Evolutionary conservation across 2,329 filamentous ascomycete genomes (phyloP), one percentile per base, ranked within the genome.

Genomic region (Botrytis fabae): DNA sequence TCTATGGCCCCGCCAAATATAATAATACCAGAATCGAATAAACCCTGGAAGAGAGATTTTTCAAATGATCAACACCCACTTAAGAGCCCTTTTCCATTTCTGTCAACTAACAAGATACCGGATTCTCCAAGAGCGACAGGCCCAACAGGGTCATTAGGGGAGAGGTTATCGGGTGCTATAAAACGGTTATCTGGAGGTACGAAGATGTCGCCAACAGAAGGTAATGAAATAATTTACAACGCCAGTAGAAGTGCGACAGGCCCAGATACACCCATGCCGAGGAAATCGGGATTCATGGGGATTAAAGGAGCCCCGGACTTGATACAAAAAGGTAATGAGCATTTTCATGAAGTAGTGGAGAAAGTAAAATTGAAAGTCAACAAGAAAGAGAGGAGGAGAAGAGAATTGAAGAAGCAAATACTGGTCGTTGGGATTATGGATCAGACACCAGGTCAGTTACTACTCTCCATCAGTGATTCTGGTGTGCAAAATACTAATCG

Each of bases 361-460:
- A 78, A 75, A 65, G 76, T 74, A 25, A 78, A 73, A 46, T 72
- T 74, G 59, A 77, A 63, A 35, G 70, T 77, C 20, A 70, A 68
- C 59, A 71, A 72, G 2, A 74, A 71, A 32, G 77, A 79, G 70
- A 76, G 69, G 72, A 75, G 75, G 62, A 77, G 76, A 57, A 73
- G 76, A 48, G 75, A 75, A 51, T 70, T 79, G 73, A 78, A 76
- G 75, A 76, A 76, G 72, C 75, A 75, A 38, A 79, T 79, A 72
- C 71, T 75, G 8, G 71, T 78, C 40, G 73, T 79, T 32, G 77
- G 77, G 7, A 62, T 77, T 35, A 74, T 73, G 25, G 77, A 79
- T 74, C 77, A 78, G 60, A 71, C 51, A 65, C 78, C 78, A 65
- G 75, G 76, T 79, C 71, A 22, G 75, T 73, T 25, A 38, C 35